Base-by-base conservation (phyloP, 140 eudicot species). In the Bidens hawaiensis region DNA sequence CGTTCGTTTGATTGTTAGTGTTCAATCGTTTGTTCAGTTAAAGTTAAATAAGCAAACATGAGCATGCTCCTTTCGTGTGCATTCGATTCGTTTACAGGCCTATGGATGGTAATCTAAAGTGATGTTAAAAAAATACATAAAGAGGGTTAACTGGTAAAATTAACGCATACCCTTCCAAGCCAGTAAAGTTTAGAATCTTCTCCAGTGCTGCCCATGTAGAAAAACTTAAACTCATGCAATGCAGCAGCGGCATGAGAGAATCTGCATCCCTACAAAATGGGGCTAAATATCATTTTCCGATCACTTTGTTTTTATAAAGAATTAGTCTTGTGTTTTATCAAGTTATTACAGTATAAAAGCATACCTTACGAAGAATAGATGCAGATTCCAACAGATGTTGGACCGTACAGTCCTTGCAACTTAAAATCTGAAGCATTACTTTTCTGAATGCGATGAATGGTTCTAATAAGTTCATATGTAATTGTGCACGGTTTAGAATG, bases 201-300 rank as follows among this genome's bases (percentile, higher is more conserved):
- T 51, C 79, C 84, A 69, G 84, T 87, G 69, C 63, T 68, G 56
- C 76, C 89, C 57, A 81, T 46, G 72, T 83, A 87, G 65, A 84
- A 80, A 65, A 64, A 68, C 81, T 86, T 87, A 42, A 87, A 85
- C 69, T 91, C 95, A 58, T 91, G 98, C 79, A 91, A 72, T 33
- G 91, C 85, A 41, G 98, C 91, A 68, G 95, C 98, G 68, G 98
- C 96, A 76, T 91, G 95, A 75, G 96, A 91, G 75, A 84, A 76
- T 64, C 88, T 76, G 34, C 79, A 71, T 55, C 96, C 98, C 98
- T 91, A 68, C 23, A 63, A 56, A 55, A 61, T 18, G 55, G 60
- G 53, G 17, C 52, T 18, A 54, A 22, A 58, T 14, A 16, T 26
- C 23, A 50, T 68, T n/a, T 15, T 34, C 1, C 28, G 24, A 15